Conservation (phyloP, 371 early-diverging fungal genomes). For the Saksenaea oblongispora region DNA sequence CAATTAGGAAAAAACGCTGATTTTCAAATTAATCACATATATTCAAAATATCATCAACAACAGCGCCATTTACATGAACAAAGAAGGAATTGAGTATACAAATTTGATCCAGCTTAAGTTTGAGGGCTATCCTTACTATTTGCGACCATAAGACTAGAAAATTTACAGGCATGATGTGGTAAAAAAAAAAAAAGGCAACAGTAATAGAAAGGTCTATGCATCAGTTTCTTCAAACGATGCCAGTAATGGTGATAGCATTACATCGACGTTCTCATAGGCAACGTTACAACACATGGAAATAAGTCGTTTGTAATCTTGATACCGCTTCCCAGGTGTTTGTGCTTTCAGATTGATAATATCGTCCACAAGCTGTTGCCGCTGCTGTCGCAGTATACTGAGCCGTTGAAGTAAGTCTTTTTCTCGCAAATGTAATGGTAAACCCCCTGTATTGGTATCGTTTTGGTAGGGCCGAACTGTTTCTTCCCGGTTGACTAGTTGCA, state of each 20-base stretch:
- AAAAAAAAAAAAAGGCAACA: background rate
- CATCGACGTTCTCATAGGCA: conserved; percentile 18
- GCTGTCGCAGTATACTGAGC: conserved; percentile 7
- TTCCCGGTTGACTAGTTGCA: background rate
- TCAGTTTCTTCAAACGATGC: conserved; percentile 28
- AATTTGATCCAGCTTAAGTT: background rate
- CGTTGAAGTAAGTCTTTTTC: conserved; percentile 1
- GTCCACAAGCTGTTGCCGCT: conserved; percentile 4
- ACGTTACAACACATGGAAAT: conserved; percentile 19
- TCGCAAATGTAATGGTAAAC: conserved; percentile 9
- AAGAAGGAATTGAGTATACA: background rate
- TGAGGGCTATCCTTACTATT: background rate
- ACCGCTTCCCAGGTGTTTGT: conserved; percentile 9
- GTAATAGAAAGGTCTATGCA: background rate
- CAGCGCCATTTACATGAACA: too few relatives aligned
- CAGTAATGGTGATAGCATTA: conserved; percentile 26
- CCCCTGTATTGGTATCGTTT: background rate
- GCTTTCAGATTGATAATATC: conserved; percentile 7
- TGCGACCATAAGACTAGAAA: background rate
- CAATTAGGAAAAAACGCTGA: too few relatives aligned
- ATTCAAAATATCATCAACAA: too few relatives aligned
- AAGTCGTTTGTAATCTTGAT: conserved; percentile 16
- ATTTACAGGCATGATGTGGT: background rate
- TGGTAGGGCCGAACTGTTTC: background rate
- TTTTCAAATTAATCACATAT: too few relatives aligned